These are phyloP conservation scores for Adenanthera pavonina DNA, from an alignment of 306 rosid species.

Conservation along the genomic window DNA sequence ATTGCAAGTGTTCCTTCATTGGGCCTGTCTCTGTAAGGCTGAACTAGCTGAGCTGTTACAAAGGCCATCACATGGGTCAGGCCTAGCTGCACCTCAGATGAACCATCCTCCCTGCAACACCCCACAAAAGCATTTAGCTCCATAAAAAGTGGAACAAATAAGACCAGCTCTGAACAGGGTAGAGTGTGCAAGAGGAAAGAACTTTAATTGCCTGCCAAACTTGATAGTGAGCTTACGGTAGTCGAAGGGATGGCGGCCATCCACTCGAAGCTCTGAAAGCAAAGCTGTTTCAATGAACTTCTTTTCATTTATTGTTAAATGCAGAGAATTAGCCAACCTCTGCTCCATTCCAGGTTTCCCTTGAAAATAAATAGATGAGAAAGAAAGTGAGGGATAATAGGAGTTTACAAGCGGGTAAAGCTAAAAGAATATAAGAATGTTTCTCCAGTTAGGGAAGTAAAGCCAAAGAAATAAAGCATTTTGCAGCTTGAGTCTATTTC, in stretches of 20 bases:
- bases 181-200: background rate
- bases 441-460: no score
- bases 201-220: conserved; percentile 54
- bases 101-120: conserved; percentile 59
- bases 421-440: no score
- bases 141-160: background rate
- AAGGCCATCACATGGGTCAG: conserved; percentile 74
- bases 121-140: background rate
- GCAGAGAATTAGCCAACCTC: no score
- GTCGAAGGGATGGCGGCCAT: conserved; percentile 85
- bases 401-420: no score
- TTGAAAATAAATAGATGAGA: no score
- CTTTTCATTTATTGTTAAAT: conserved; percentile 53
- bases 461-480: no score
- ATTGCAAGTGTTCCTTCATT: conserved; percentile 84
- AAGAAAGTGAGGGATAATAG: background rate
- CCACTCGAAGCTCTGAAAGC: conserved; percentile 67
- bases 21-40: conserved; percentile 85
- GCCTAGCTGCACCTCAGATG: conserved; percentile 80
- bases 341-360: no score
- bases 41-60: conserved; percentile 72
- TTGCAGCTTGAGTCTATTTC: no score
- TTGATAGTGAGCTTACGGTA: conserved; percentile 71
- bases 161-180: background rate
- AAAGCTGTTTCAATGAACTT: conserved; percentile 73